Base-by-base conservation (phyloP, 768 basidiomycete genomes). In the Hypholoma sublateritium region DNA sequence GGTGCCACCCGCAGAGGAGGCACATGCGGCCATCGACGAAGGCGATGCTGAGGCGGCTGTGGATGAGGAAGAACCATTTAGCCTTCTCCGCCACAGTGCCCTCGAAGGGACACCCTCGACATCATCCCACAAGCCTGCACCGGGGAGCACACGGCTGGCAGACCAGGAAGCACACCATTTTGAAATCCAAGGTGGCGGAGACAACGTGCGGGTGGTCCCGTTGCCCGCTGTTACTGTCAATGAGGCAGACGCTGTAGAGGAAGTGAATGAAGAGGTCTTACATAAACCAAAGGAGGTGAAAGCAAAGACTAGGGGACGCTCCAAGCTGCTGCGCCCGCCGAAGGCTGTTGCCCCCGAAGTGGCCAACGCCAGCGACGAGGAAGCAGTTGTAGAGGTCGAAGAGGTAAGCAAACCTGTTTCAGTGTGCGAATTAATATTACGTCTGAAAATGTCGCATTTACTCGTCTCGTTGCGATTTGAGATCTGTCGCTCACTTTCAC, bases 21-120 rank as follows among this genome's bases (percentile, higher is more conserved):
- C 28, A 9, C 28, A 14, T 24, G 24, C 28, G 19, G 14, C 34
- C 4, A 21, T 39, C 13, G 22, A 46, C 50, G 22, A 56, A 59
- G 21, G n/a, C 14, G 35, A 47, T 6, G 45, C 35, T 0, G 58
- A 50, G 1, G 22, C 28, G 28, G 57, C 51, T 42, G 50, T 43
- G 6, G 17, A 34, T 1, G 35, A 2, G 5, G 49, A 56, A n/a
- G 59, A 65, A 35, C 62, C 65, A 0, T 67, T 69, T 53, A 66
- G 60, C 35, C 57, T 67, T 11, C 59, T 69, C 35, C 56, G 63
- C 4, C 63, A 66, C 4, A 63, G 54, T n/a, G 57, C 61, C 4
- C 57, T 58, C 14, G 56, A 60, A 41, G 51, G 46, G 24, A 37
- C 52, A 25, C 37, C 51, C 13, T 17, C 42, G 32, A 14, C 45